Conservation (phyloP, 345 rosid genomes). For the Gossypium turneri region DNA sequence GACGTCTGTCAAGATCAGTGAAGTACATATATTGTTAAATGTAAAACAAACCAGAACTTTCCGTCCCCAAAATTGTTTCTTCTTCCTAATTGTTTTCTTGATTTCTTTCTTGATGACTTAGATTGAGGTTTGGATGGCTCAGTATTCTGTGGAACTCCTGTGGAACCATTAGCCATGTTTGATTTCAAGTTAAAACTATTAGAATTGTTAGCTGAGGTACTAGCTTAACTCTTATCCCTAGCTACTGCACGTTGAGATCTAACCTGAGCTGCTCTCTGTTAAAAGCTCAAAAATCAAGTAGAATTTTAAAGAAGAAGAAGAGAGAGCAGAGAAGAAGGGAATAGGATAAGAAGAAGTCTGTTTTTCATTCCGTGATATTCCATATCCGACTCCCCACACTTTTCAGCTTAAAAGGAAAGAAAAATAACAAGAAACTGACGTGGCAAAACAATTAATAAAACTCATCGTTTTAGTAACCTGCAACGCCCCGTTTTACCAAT, state of each 20-base stretch:
- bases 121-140: slow-evolving; percentile 65
- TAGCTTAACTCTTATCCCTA: slow-evolving; percentile 65
- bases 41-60: background rate
- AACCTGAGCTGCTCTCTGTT: slow-evolving; percentile 90
- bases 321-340: too few relatives aligned
- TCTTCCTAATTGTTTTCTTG: slow-evolving; percentile 47
- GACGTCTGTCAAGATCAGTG: background rate
- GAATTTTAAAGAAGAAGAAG: too few relatives aligned
- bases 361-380: too few relatives aligned
- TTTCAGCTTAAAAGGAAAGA: too few relatives aligned
- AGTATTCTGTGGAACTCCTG: slow-evolving; percentile 37
- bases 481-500: too few relatives aligned
- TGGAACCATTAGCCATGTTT: slow-evolving; percentile 39
- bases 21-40: background rate
- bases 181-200: slow-evolving; percentile 34
- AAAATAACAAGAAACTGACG: too few relatives aligned
- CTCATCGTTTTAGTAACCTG: too few relatives aligned
- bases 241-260: slow-evolving; percentile 87
- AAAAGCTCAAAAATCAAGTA: too few relatives aligned
- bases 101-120: slow-evolving; percentile 88
- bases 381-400: too few relatives aligned
- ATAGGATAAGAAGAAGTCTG: too few relatives aligned
- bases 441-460: too few relatives aligned
- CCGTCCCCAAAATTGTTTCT: background rate
- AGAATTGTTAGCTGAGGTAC: slow-evolving; percentile 28